Percentiles rank a stretch among this genome's conserved stretches.
Evolutionary conservation across 192 early-diverging fungal genomes (phyloP).

Genomic region (Neocallimastix lanati): DNA sequence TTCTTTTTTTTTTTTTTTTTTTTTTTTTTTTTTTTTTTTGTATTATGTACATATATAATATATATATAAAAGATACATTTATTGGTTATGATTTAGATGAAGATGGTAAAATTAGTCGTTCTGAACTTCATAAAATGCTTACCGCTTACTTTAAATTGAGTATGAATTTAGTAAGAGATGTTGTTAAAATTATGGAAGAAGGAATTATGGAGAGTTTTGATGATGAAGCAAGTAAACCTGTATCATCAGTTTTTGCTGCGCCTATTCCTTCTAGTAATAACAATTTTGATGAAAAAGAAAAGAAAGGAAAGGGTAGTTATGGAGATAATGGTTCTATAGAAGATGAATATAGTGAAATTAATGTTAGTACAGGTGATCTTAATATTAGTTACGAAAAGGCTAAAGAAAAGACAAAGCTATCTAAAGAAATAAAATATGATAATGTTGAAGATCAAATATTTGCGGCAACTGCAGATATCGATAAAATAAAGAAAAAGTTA

Average conservation of each 20-base stretch:
- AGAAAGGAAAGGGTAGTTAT: background rate
- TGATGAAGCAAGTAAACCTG: slow-evolving; percentile 61
- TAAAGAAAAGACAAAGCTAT: background rate
- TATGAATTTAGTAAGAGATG: slow-evolving; percentile 72
- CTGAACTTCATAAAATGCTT: slow-evolving; percentile 77
- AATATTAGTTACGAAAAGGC: background rate
- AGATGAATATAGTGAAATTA: background rate
- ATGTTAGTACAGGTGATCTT: background rate
- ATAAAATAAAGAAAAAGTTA: background rate
- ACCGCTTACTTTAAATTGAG: slow-evolving; percentile 81
- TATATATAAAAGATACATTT: slow-evolving; percentile 44
- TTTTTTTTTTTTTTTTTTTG: too few relatives aligned
- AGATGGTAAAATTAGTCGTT: slow-evolving; percentile 63
- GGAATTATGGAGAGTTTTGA: slow-evolving; percentile 73
- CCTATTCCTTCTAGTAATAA: slow-evolving; percentile 41
- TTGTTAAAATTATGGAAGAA: slow-evolving; percentile 77
- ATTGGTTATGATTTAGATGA: slow-evolving; percentile 80
- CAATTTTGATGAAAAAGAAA: background rate
- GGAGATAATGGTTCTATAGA: background rate
- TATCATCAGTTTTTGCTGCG: slow-evolving; percentile 75
- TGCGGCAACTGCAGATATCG: background rate
- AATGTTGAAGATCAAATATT: background rate
- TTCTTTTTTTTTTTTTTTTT: too few relatives aligned
- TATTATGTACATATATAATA: too few relatives aligned
- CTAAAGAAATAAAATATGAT: background rate